These are phyloP conservation scores for Prunella vulgaris DNA, from an alignment of 257 asterid genomes.

Conservation along the genomic window DNA sequence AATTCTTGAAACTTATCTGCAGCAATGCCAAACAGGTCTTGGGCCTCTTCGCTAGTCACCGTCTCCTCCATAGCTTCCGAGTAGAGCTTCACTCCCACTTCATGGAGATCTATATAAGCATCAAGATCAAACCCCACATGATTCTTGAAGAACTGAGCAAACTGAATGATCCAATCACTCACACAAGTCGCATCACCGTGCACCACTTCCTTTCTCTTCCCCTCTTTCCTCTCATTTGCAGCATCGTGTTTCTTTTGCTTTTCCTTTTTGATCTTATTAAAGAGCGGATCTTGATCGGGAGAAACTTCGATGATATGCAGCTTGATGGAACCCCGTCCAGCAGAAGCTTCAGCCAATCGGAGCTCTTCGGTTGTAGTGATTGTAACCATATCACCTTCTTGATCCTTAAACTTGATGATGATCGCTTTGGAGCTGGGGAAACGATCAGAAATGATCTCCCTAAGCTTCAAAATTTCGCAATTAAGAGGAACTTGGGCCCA, in stretches of 20 bases:
- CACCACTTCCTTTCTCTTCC: conserved; percentile 27
- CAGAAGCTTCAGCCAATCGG: conserved; percentile 74
- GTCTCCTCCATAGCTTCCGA: conserved; percentile 87
- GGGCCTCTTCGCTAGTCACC: conserved; percentile 83
- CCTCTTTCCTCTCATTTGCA: conserved; percentile 27
- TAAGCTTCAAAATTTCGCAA: conserved; percentile 50
- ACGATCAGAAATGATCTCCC: conserved; percentile 54
- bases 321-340: conserved; percentile 48
- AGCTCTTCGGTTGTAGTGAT: conserved; percentile 70
- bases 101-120: conserved; percentile 68
- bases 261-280: conserved; percentile 28
- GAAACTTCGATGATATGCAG: conserved; percentile 60
- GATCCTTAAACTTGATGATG: conserved; percentile 71
- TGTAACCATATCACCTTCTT: conserved; percentile 84
- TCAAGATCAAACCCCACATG: conserved; percentile 76
- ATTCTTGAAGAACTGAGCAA: conserved; percentile 69
- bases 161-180: conserved; percentile 80
- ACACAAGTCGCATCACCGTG: conserved; percentile 44
- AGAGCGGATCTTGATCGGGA: conserved; percentile 69
- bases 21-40: conserved; percentile 53
- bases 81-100: conserved; percentile 67
- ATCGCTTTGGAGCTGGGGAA: conserved; percentile 56
- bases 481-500: conserved; percentile 73
- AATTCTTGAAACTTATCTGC: conserved; percentile 78
- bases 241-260: conserved; percentile 26